A percentile compares a stretch with the other conserved stretches of the same genome.
phyloP scores from a whole-genome alignment of 225 moss, liverwort and hornwort species.

The Physcomitrellopsis africana region DNA sequence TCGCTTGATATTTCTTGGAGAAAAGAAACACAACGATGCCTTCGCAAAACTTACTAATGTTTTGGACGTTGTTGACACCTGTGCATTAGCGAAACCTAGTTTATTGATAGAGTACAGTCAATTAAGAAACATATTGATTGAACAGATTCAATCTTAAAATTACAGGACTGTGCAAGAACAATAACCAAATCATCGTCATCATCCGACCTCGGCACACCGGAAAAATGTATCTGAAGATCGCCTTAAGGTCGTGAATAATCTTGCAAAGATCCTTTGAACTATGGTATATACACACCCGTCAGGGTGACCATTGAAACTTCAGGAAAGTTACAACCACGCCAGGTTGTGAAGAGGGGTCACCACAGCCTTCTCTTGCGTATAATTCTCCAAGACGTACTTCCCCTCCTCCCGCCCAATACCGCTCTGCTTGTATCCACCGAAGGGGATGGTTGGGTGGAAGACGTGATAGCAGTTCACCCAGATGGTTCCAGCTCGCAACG shows the following conservation, averaged over 20 bases:
- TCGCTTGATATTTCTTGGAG: no score
- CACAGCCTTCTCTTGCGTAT: constrained; percentile 87
- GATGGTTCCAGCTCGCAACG: constrained; percentile 65
- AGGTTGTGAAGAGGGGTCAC: constrained; percentile 65
- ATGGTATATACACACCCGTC: neutral
- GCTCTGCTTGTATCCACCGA: constrained; percentile 96
- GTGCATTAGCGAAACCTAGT: no score
- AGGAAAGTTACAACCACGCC: constrained; percentile 54
- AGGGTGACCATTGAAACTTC: neutral
- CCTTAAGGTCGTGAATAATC: neutral
- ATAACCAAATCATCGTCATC: constrained; percentile 17
- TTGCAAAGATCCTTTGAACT: neutral
- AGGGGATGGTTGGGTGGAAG: constrained; percentile 70
- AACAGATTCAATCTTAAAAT: constrained; percentile 17
- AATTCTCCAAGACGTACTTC: constrained; percentile 67
- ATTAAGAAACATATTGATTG: neutral
- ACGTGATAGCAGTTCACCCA: constrained; percentile 86
- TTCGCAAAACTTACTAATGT: no score
- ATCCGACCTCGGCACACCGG: constrained; percentile 22
- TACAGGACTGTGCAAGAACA: neutral
- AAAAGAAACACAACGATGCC: no score
- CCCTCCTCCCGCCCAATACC: constrained; percentile 90
- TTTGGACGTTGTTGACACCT: no score
- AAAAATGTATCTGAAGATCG: neutral
- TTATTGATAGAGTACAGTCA: no score